These are phyloP conservation scores for Monosporascus sp. DNA, from an alignment of 2,329 filamentous ascomycete species.

Conservation along the genomic window DNA sequence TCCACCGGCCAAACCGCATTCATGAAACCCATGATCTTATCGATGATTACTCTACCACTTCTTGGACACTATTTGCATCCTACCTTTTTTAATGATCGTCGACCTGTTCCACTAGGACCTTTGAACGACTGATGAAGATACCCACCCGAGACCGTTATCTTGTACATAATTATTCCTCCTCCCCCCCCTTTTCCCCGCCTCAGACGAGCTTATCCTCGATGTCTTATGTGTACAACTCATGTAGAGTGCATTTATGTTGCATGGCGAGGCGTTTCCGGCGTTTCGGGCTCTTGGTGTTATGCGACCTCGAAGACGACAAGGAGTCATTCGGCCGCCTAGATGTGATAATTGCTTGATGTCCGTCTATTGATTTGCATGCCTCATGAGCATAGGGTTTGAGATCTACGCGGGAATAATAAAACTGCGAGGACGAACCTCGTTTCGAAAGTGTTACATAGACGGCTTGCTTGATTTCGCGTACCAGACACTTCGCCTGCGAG, in stretches of 20 bases:
- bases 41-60: constrained; percentile 7
- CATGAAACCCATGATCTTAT: neutral
- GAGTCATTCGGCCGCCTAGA: no score
- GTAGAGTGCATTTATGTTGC: neutral
- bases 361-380: no score
- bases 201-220: neutral
- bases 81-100: constrained; percentile 11
- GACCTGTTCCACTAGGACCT: constrained; percentile 7
- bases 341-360: no score
- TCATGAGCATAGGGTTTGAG: no score
- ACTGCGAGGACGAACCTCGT: no score
- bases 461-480: no score
- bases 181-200: constrained; percentile 1
- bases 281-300: neutral
- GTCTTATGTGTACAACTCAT: neutral
- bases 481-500: no score
- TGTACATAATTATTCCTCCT: constrained; percentile 3
- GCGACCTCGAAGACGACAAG: no score
- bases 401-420: no score
- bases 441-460: no score
- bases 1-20: neutral
- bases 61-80: constrained; percentile 6
- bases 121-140: constrained; percentile 25
- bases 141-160: constrained; percentile 11
- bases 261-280: constrained; percentile 13